These are phyloP conservation scores for Ploettnerulaceae sp. DNA, from an alignment of 2,329 filamentous ascomycete genomes.

Conservation along the genomic window DNA sequence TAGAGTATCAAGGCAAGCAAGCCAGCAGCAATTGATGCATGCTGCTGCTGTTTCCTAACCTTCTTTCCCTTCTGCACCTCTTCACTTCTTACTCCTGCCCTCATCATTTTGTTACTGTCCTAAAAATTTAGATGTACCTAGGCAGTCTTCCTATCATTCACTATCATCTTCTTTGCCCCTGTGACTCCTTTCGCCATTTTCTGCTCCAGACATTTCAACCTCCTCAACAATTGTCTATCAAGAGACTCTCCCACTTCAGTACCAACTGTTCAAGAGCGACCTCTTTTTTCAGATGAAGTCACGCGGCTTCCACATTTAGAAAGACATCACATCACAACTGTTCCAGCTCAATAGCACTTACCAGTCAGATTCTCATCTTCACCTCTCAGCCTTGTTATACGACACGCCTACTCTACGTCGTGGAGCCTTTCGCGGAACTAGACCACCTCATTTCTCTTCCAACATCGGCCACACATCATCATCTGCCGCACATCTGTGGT, in stretches of 20 bases:
- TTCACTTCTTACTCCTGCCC: background rate
- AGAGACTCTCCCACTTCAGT: too few relatives aligned
- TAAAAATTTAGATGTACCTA: background rate
- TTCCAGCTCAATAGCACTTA: background rate
- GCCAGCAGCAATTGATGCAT: background rate
- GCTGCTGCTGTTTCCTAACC: background rate
- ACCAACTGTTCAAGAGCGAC: too few relatives aligned
- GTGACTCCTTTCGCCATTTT: too few relatives aligned
- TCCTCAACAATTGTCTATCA: too few relatives aligned
- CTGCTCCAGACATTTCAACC: too few relatives aligned
- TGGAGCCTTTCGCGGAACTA: conserved; percentile 9
- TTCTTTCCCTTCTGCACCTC: background rate
- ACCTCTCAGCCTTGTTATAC: background rate
- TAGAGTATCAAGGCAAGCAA: background rate
- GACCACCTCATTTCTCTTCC: too few relatives aligned
- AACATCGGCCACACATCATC: background rate
- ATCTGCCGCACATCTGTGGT: background rate
- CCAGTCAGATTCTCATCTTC: conserved; percentile 3
- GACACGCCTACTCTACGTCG: conserved; percentile 2
- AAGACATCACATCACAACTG: background rate
- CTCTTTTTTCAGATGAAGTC: too few relatives aligned
- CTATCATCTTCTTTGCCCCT: conserved; percentile 4
- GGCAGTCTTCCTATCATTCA: too few relatives aligned
- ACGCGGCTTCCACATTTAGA: too few relatives aligned
- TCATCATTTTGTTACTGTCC: background rate